These are phyloP conservation scores for Pseudogymnoascus sp. DNA, from an alignment of 2,329 filamentous ascomycete genomes.

Conservation along the genomic window DNA sequence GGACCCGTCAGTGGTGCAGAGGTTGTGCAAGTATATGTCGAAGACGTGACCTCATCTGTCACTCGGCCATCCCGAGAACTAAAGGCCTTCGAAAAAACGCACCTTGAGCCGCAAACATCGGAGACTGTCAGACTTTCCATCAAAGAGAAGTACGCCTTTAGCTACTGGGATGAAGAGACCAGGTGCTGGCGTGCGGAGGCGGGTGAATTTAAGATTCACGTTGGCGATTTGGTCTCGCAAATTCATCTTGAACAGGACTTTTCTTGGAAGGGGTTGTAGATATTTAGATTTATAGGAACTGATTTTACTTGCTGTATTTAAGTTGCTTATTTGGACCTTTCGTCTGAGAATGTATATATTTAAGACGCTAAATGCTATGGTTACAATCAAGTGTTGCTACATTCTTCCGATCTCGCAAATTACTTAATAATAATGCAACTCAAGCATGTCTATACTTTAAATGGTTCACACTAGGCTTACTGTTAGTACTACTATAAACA, in stretches of 20 bases:
- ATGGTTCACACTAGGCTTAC: not conserved
- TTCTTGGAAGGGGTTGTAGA: not conserved
- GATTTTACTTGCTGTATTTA: not conserved
- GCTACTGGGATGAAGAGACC: conserved; percentile 11
- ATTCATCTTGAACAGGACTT: not conserved
- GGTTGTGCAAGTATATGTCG: conserved; percentile 15
- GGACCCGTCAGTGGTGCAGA: conserved; percentile 9
- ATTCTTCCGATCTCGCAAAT: not conserved
- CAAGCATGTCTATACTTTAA: not conserved
- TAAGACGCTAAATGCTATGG: not conserved
- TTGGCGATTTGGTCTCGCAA: not conserved
- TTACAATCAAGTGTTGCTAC: not conserved
- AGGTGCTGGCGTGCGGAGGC: conserved; percentile 9
- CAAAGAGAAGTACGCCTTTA: conserved; percentile 8
- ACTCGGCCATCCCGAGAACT: conserved; percentile 6
- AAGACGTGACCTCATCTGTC: conserved; percentile 9
- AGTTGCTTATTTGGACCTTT: not conserved
- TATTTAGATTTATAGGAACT: not conserved
- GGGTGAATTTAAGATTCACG: not conserved
- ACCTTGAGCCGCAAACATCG: not conserved
- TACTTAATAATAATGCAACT: not conserved
- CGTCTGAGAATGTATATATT: not conserved
- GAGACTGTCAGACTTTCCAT: not conserved
- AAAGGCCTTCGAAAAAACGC: conserved; percentile 13
- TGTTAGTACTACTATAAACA: not conserved